Base-by-base conservation (phyloP, 1,284 basidiomycete genomes). In the Cryptococcus neoformans region DNA sequence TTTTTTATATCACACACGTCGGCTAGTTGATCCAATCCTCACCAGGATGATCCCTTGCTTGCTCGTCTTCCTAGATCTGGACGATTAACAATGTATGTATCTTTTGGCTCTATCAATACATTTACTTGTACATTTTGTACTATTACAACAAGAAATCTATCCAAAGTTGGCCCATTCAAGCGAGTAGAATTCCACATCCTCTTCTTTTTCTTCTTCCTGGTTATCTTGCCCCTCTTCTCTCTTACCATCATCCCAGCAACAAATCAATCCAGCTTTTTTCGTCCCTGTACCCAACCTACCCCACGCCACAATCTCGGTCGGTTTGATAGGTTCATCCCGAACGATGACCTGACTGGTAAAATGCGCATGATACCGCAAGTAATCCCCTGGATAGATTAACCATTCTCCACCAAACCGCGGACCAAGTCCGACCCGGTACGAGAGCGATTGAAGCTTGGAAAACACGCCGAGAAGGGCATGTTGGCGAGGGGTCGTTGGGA, bases 351-450 rank as follows among this genome's bases (percentile, higher is more conserved):
- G 86, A 8, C 88, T 89, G 10, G 89, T 88, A 71, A 97, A 99
- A 76, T 99, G 96, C 1, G 93, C 95, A 69, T 99, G 96, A 74
- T 96, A 99, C 14, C 96, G 83, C 37, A 99, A 78, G 4, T 94
- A 93, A 72, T 99, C 96, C 53, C 94, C 94, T 52, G 96, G 96
- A 78, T 99, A 99, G 1, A 97, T 88, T 44, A 98, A 80, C 75
- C 92, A 97, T 68, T 97, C 91, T 1, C 93, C 94, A 6, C 96
- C 96, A 69, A 99, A 99, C 67, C 51, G 67, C 54, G 49, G 82
- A 75, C 6, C 92, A 86, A 54, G 83, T 72, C 21, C 87, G 82
- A 48, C 88, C 82, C 62, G 72, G 62, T 58, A 69, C 14, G 62
- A 77, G 61, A 44, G 67, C 4, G 44, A 44, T 14, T 67, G 61